These are phyloP conservation scores for Filobasidium uniguttulatum DNA, from an alignment of 1,284 basidiomycete genomes.

Conservation along the genomic window DNA sequence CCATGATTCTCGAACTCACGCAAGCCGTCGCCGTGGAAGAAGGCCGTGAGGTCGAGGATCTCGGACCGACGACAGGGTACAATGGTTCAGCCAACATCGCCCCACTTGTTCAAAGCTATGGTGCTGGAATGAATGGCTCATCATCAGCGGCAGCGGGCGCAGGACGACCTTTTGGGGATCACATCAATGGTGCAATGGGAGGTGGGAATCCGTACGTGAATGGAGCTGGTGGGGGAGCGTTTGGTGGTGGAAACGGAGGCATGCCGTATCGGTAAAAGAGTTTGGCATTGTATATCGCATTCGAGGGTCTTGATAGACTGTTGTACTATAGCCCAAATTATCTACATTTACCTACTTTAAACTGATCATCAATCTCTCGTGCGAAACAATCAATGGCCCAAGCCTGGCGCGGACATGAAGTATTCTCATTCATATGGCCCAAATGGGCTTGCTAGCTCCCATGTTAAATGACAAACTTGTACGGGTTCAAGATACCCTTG, in stretches of 20 bases:
- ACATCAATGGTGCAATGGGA: not conserved
- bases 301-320: too few species aligned
- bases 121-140: not conserved
- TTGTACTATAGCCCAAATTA: too few species aligned
- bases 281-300: too few species aligned
- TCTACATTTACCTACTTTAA: too few species aligned
- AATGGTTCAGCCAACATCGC: not conserved
- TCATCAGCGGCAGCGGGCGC: not conserved
- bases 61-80: not conserved
- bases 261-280: not conserved
- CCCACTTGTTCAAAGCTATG: not conserved
- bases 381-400: too few species aligned
- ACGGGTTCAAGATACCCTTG: constrained; percentile 15
- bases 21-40: constrained; percentile 29
- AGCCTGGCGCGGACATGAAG: too few species aligned
- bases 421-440: too few species aligned
- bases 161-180: too few species aligned
- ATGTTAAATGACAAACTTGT: constrained; percentile 30
- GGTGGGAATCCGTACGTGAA: not conserved
- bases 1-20: constrained; percentile 60
- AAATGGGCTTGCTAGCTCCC: too few species aligned
- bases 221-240: not conserved
- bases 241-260: not conserved
- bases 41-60: constrained; percentile 15
- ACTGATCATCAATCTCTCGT: too few species aligned